phyloP scores from a whole-genome alignment of 2,329 filamentous ascomycete genomes.

The Ophiostoma tasmaniense region DNA sequence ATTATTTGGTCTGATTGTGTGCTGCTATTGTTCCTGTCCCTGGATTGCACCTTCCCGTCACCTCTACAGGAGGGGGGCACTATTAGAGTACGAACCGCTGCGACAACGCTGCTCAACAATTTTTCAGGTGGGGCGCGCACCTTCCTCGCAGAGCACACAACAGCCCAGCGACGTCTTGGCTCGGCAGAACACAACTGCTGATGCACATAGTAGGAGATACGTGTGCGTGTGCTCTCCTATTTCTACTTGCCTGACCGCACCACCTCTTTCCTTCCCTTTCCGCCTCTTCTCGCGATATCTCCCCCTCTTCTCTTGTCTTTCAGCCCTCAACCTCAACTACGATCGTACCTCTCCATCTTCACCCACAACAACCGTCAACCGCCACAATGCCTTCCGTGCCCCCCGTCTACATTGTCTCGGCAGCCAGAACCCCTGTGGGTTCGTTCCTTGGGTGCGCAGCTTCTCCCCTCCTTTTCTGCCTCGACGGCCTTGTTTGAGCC shows the following conservation, averaged over 20 bases:
- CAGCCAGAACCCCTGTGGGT: constrained; percentile 81
- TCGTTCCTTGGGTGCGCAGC: constrained; percentile 77
- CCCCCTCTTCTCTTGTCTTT: neutral
- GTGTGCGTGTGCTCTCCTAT: neutral
- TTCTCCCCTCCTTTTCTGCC: constrained; percentile 9
- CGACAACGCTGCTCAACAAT: constrained; percentile 14
- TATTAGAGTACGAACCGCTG: neutral
- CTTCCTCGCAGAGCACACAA: constrained; percentile 6
- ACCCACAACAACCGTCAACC: neutral
- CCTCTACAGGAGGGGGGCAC: neutral
- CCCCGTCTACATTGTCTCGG: constrained; percentile 92
- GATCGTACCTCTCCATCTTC: neutral
- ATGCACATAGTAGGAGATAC: neutral
- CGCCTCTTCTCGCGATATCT: constrained; percentile 5
- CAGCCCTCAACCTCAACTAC: neutral
- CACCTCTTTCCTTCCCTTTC: constrained; percentile 6
- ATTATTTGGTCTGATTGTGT: too few species aligned
- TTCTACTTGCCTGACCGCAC: neutral
- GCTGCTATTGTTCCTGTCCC: neutral
- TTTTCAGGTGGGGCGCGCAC: constrained; percentile 14
- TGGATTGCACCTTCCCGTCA: constrained; percentile 5
- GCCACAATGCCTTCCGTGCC: constrained; percentile 67
- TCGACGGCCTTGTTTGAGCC: neutral
- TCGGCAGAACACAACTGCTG: constrained; percentile 1
- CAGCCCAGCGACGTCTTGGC: neutral